Conservation (phyloP, 2,329 filamentous ascomycete species). For the Polychaeton citri region DNA sequence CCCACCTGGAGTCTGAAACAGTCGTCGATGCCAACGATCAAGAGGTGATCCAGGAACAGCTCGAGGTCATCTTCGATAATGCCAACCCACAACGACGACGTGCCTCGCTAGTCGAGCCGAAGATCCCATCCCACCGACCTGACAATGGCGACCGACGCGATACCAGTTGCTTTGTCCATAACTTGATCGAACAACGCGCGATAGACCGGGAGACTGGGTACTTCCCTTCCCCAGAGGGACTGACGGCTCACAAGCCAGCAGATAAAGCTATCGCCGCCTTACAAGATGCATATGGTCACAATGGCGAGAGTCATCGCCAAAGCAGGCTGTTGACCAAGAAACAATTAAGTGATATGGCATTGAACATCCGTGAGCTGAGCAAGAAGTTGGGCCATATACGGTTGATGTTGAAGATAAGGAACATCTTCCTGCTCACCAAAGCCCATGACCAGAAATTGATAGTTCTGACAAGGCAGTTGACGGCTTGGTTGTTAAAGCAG, state of each 20-base stretch:
- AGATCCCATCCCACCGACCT: conserved; percentile 12
- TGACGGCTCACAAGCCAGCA: conserved; percentile 20
- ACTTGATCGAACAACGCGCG: conserved; percentile 35
- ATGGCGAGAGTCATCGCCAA: conserved; percentile 29
- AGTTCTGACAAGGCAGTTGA: conserved; percentile 60
- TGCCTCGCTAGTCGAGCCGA: conserved; percentile 41
- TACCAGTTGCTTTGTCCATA: conserved; percentile 50
- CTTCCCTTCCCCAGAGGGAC: conserved; percentile 15
- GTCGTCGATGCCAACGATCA: conserved; percentile 11
- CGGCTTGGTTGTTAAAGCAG: conserved; percentile 63
- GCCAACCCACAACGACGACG: conserved; percentile 42
- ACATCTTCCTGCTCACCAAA: conserved; percentile 82
- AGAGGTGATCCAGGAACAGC: conserved; percentile 15
- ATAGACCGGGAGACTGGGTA: conserved; percentile 1
- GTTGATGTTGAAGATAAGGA: conserved; percentile 67
- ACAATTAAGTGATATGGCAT: conserved; percentile 91
- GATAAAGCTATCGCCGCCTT: conserved; percentile 21
- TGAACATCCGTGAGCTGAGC: conserved; percentile 82
- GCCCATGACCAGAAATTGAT: conserved; percentile 76
- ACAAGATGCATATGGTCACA: conserved; percentile 18
- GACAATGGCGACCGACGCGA: conserved; percentile 21
- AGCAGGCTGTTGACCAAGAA: conserved; percentile 84
- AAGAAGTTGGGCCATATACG: conserved; percentile 73
- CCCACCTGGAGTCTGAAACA: not conserved
- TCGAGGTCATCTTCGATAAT: conserved; percentile 44